Evolutionary conservation across 202 grass and related monocot genomes (phyloP), one percentile per base, ranked within the genome.

Genomic region (Zizania palustris): DNA sequence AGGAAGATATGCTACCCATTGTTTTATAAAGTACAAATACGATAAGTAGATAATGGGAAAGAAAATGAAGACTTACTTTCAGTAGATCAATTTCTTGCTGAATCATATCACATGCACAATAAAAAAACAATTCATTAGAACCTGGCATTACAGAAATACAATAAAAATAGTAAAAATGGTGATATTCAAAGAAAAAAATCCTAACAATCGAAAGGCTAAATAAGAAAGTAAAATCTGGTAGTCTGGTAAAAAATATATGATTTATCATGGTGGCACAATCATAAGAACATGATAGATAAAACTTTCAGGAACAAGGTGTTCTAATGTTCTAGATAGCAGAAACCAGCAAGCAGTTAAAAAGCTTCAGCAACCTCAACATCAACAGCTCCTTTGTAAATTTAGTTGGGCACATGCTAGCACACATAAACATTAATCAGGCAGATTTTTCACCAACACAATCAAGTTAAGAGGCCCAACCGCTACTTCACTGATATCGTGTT

Each of bases 41-140:
- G 18, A 50, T 57, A 64, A 79, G 4, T 73, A 79, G 15, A 39
- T 28, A 66, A 80, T 54, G 51, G 1, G 19, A 19, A 69, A 71
- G 53, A 18, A 63, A 41, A 54, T 36, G 15, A 67, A 76, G 42
- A 76, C 73, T 71, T 99, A 95, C 96, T 93, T 99, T 99, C 56
- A 99, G 68, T 19, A 99, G 89, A 88, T 99, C 96, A 21, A 99
- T 99, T 85, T 99, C 96, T 98, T 98, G 96, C 96, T 98, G 87
- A 86, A 92, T 45, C 67, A 61, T 28, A 28, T 28, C 28, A 2
- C 28, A 28, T 28, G 28, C 51, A 45, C 63, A 85, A 22, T 87
- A 67, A 45, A 69, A 69, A 51, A 72, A 82, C 1, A 78, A 79
- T 65, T 78, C 67, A 69, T 79, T 66, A 90, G 65, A 78, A 64